Percentiles rank a stretch among this genome's conserved stretches.
phyloP scores from a whole-genome alignment of 805 yeast species.

The Yamadazyma olivae region DNA sequence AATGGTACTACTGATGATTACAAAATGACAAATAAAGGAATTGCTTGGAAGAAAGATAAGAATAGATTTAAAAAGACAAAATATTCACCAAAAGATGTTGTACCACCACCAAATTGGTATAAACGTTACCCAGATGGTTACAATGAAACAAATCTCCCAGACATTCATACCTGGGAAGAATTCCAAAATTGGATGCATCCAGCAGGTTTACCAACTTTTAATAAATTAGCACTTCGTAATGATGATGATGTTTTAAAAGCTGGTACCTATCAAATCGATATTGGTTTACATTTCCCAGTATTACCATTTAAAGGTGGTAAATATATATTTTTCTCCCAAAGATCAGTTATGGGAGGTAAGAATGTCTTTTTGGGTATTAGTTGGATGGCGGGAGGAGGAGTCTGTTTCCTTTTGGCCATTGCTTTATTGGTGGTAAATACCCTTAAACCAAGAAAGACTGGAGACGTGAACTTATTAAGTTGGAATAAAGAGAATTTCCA shows the following conservation, averaged over 20 bases:
- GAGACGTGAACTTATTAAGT: conserved; percentile 66
- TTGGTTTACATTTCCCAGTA: conserved; percentile 81
- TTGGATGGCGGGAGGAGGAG: conserved; percentile 74
- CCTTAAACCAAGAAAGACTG: conserved; percentile 66
- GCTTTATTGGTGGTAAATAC: conserved; percentile 51
- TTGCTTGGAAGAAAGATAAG: conserved; percentile 39
- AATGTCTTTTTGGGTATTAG: conserved; percentile 68
- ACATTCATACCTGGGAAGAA: conserved; percentile 40
- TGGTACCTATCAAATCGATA: conserved; percentile 62
- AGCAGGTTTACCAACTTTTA: conserved; percentile 39
- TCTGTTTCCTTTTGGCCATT: conserved; percentile 58
- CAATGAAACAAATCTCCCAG: conserved; percentile 41
- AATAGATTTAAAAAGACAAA: conserved; percentile 40
- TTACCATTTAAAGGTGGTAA: conserved; percentile 65
- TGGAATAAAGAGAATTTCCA: conserved; percentile 56
- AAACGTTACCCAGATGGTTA: conserved; percentile 42
- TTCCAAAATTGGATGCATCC: conserved; percentile 49
- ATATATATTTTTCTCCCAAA: conserved; percentile 62
- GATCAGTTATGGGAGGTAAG: conserved; percentile 74
- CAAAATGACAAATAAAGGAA: conserved; percentile 34
- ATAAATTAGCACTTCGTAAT: conserved; percentile 57
- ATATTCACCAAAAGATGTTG: conserved; percentile 34
- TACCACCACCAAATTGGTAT: conserved; percentile 46
- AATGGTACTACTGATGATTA: conserved; percentile 34
- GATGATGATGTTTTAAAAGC: conserved; percentile 49